Conservation (phyloP, 371 early-diverging fungal species). For the Rhizopus sp. region DNA sequence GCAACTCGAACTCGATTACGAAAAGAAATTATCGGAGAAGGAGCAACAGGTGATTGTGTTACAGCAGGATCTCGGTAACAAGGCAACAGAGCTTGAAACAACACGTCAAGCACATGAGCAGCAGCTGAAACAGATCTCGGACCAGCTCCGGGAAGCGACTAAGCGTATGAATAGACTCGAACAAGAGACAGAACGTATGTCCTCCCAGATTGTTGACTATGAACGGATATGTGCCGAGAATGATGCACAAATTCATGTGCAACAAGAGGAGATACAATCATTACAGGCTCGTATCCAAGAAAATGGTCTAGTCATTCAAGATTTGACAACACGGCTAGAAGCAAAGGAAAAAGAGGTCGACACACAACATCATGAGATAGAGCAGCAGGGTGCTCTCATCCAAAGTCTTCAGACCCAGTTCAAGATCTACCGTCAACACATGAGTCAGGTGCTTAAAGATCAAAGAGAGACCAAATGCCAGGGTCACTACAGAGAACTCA, state of each 20-base stretch:
- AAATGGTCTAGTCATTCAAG: neutral
- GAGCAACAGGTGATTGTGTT: neutral
- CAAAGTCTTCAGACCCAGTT: neutral
- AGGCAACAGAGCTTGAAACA: neutral
- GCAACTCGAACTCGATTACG: conserved; percentile 4
- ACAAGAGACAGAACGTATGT: neutral
- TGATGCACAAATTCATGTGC: neutral
- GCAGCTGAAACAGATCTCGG: neutral
- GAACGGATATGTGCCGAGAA: conserved; percentile 1
- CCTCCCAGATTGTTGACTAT: neutral
- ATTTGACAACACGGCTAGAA: neutral
- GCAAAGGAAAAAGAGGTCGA: neutral
- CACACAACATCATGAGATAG: neutral
- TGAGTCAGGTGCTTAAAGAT: neutral
- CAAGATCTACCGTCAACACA: neutral
- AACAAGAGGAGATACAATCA: neutral
- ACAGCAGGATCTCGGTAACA: neutral
- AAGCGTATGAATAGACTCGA: neutral
- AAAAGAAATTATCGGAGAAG: neutral
- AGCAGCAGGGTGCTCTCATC: conserved; percentile 53
- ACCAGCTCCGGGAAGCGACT: conserved; percentile 2
- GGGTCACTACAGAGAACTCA: conserved; percentile 13
- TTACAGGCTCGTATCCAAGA: neutral
- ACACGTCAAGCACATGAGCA: neutral
- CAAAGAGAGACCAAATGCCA: neutral